Evolutionary conservation across 305 asterid species (phyloP), one percentile per base, ranked within the genome.

Genomic region (Fraxinus paxiana): DNA sequence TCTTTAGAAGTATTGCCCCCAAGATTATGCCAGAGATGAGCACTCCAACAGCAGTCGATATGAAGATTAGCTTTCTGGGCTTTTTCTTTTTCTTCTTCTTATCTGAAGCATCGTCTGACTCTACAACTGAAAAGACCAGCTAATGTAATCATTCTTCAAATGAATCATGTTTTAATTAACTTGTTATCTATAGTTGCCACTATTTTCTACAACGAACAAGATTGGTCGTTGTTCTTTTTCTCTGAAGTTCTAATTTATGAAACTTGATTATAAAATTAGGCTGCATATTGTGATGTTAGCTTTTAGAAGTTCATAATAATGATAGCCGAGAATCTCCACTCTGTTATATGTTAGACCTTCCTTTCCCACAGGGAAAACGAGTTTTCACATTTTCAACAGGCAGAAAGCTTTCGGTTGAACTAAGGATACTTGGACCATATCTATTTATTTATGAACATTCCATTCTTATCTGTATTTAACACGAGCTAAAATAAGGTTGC

Each of bases 81-180:
- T 54, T 43, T 35, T 77, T 72, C 77, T 79, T 76, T 70, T 38
- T 48, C 77, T 83, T 76, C 73, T 41, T 63, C 78, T 83, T 56
- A 33, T 41, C 74, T n/a, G 77, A 61, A 59, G 41, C 18, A 4
- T 8, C 9, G 77, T 6, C 10, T 0, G 69, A 10, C 15, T 22
- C 83, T 84, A 70, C 51, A 38, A 46, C 5, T 1, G 31, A 43
- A 75, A 43, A n/a, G 34, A 38, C 43, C 69, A 13, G 34, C 38
- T 30, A 4, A 13, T 69, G 41, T 69, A 0, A 69, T 13, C 34
- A 28, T 30, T 69, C 38, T 67, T 28, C 73, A 67, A 22, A 67
- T 28, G 38, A 67, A 63, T 63, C 31, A 10, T 24, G 15, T 63
- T 63, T 22, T 56, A 56, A 18, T 20, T 56, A 56, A 56, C 67